Evolutionary conservation across 1,284 basidiomycete genomes (phyloP), one percentile per base, ranked within the genome.

Genomic region (Inonotus hispidus): DNA sequence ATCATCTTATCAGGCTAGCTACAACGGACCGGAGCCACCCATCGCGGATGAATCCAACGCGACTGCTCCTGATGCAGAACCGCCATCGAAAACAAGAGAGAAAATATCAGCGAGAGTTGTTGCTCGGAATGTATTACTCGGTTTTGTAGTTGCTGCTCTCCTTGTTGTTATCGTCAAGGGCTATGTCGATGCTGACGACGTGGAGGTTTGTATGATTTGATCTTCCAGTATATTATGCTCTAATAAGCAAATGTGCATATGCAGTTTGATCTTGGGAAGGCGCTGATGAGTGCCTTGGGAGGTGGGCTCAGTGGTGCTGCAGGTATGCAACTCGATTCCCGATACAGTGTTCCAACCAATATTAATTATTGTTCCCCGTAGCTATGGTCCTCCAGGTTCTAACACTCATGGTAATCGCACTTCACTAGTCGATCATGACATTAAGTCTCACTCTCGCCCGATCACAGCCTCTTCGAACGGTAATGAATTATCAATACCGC

Each of bases 401-500:
- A 49, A 84, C 86, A 0, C 79, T 94, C 58, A 95, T 95, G 91
- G 85, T 84, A 68, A 60, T 67, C 47, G 47, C 21, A 23, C 5
- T 39, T 23, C 38, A 58, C 69, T 46, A 54, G 38, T 43, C 27
- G 47, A 39, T 27, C 7, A 7, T 39, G 62, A n/a, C 25, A 14
- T 14, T n/a, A 2, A 16, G 35, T 19, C 32, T 37, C 11, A 52
- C 14, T 14, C 8, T n/a, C 19, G 41, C 16, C 27, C 5, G 58
- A 21, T 19, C 41, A 11, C 25, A 78, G 86, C 90, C 90, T 1
- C 72, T 92, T 1, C 82, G 92, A 25, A 96, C 93, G 1, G 80
- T 93, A 60, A 95, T 95, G 93, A 95, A 95, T 77, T 94, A 92
- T 71, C 92, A 92, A 73, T 92, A 91, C 69, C 83, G 88, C 54